These are phyloP conservation scores for Fusarium avenaceum DNA, from an alignment of 2,329 filamentous ascomycete genomes.

Conservation along the genomic window DNA sequence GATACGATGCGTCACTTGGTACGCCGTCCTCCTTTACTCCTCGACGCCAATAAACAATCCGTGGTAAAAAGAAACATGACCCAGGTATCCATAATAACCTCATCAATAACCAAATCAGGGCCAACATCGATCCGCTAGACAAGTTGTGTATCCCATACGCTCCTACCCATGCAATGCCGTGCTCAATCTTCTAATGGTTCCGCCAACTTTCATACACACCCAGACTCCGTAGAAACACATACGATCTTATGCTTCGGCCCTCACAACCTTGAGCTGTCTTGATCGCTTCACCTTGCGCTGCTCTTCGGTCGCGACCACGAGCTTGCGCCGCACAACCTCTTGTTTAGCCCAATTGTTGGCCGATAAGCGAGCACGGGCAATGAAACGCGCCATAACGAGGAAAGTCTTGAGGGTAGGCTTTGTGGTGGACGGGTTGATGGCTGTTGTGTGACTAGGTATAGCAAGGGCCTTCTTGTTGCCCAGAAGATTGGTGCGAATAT, in stretches of 20 bases:
- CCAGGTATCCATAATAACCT: conserved; percentile 39
- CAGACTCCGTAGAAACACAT: conserved; percentile 10
- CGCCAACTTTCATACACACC: conserved; percentile 2
- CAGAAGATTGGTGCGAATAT: conserved; percentile 72
- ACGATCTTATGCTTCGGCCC: conserved; percentile 51
- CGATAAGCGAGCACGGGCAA: conserved; percentile 64
- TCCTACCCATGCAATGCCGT: conserved; percentile 29
- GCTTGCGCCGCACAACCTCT: conserved; percentile 62
- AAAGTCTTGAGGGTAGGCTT: conserved; percentile 59
- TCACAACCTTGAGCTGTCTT: conserved; percentile 57
- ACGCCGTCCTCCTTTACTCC: conserved; percentile 9
- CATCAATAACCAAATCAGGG: conserved; percentile 29
- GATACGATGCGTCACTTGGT: conserved; percentile 9
- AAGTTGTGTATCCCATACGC: conserved; percentile 6
- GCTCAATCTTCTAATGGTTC: conserved; percentile 11
- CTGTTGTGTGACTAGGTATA: conserved; percentile 46
- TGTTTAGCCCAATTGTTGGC: conserved; percentile 65
- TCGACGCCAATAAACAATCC: conserved; percentile 28
- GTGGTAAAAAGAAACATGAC: conserved; percentile 7
- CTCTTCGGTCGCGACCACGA: conserved; percentile 64
- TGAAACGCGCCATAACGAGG: conserved; percentile 64
- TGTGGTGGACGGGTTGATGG: conserved; percentile 23
- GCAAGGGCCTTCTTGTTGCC: conserved; percentile 56
- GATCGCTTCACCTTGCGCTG: conserved; percentile 61
- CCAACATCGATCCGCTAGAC: conserved; percentile 13